These are phyloP conservation scores for Paramecium biaurelia DNA, from an alignment of 73 alveolate species.

Conservation along the genomic window DNA sequence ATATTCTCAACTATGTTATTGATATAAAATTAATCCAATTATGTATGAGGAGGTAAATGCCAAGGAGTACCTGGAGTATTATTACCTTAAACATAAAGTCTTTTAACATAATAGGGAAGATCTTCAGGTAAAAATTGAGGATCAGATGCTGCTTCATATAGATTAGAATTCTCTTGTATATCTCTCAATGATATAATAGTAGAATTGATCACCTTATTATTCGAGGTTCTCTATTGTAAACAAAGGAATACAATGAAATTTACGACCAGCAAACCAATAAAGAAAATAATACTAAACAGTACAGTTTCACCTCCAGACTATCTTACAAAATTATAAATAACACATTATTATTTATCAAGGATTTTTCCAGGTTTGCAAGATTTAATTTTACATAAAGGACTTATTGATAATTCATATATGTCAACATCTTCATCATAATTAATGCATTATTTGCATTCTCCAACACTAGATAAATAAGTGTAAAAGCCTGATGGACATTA, in stretches of 20 bases:
- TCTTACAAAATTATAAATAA: not conserved
- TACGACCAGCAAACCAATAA: not conserved
- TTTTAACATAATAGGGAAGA: not conserved
- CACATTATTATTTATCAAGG: not conserved
- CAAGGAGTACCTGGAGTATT: not conserved
- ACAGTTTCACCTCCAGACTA: not conserved
- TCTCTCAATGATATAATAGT: not conserved
- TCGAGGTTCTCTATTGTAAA: not conserved
- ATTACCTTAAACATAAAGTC: not conserved
- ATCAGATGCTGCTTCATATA: not conserved
- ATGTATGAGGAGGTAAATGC: not conserved
- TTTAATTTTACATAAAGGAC: not conserved
- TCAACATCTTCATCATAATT: not conserved
- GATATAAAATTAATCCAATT: not conserved
- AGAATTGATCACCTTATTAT: not conserved
- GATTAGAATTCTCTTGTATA: not conserved
- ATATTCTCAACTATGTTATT: not conserved
- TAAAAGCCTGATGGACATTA: not conserved
- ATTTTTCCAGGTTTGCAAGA: not conserved
- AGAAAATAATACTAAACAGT: not conserved
- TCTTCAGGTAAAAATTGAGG: not conserved
- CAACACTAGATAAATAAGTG: not conserved
- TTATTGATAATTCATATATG: not conserved
- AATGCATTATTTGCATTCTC: not conserved
- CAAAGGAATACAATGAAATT: not conserved